Conservation (phyloP, 1,139 yeast species). For the Debaryomyces sp. region DNA sequence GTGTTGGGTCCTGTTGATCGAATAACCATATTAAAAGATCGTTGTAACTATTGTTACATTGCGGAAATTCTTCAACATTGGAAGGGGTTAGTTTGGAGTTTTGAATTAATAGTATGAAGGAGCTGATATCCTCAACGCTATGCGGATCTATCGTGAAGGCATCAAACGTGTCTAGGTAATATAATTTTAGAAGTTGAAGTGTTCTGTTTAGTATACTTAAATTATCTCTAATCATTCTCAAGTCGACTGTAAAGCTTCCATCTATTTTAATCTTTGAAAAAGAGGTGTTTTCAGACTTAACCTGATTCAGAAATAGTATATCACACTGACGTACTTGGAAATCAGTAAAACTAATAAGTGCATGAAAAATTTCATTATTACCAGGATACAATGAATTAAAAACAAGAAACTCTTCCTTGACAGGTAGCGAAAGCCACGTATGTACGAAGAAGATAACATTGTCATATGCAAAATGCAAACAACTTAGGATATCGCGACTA, state of each 20-base stretch:
- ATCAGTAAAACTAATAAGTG: not conserved
- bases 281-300: not conserved
- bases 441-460: conserved; percentile 16
- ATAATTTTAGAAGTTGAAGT: conserved; percentile 10
- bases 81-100: not conserved
- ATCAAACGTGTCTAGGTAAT: conserved; percentile 8
- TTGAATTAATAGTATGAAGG: not conserved
- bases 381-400: conserved; percentile 36
- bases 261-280: not conserved
- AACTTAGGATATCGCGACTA: conserved; percentile 13
- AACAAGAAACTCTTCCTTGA: conserved; percentile 18
- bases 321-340: not conserved
- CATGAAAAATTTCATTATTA: conserved; percentile 34
- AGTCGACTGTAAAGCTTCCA: not conserved
- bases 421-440: conserved; percentile 32
- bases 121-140: not conserved
- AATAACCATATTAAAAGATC: conserved; percentile 25
- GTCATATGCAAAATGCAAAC: conserved; percentile 14
- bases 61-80: not conserved
- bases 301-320: not conserved
- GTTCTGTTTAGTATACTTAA: conserved; percentile 6
- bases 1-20: conserved; percentile 10
- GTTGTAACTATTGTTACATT: conserved; percentile 13
- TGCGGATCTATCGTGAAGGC: not conserved
- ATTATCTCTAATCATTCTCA: not conserved